A percentile compares a stretch with the other conserved stretches of the same genome.
Evolutionary conservation across 2,329 filamentous ascomycete genomes (phyloP).

Genomic region (Microcera coccophila): DNA sequence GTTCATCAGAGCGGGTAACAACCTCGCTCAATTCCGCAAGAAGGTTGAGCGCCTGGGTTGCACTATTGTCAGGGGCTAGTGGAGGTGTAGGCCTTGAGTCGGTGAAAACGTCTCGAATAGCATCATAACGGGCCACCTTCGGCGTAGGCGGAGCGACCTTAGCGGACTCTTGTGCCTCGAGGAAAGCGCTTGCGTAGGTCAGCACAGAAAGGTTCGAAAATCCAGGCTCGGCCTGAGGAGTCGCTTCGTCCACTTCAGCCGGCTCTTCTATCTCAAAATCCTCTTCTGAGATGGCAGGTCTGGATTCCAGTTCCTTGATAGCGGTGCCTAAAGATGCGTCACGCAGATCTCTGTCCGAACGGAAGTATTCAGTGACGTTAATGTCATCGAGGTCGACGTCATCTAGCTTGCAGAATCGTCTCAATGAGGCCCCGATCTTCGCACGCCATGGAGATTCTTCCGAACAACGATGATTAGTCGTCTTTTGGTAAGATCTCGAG

Average conservation of each 20-base stretch:
- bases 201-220: constrained; percentile 31
- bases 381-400: constrained; percentile 34
- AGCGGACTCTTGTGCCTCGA: constrained; percentile 27
- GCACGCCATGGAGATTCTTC: constrained; percentile 32
- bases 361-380: constrained; percentile 31
- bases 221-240: constrained; percentile 21
- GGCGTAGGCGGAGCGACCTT: constrained; percentile 25
- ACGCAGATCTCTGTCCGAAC: constrained; percentile 32
- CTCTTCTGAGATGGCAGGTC: constrained; percentile 26
- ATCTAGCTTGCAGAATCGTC: constrained; percentile 37
- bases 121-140: constrained; percentile 34
- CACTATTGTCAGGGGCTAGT: constrained; percentile 22
- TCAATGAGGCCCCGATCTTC: constrained; percentile 34
- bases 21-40: constrained; percentile 35
- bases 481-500: constrained; percentile 42
- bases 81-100: constrained; percentile 31
- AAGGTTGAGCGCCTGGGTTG: constrained; percentile 28
- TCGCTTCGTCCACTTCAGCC: constrained; percentile 20
- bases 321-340: constrained; percentile 36
- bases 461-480: constrained; percentile 32
- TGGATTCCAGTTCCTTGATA: constrained; percentile 29
- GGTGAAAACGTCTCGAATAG: constrained; percentile 42
- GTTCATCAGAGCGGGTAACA: constrained; percentile 24
- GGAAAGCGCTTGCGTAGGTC: constrained; percentile 31
- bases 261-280: constrained; percentile 26